phyloP scores from a whole-genome alignment of 306 rosid genomes.

The Prunus persica region Prunus_persica_NCBIv2 NC_034009.1:31587001-31587500 shows the following conservation, averaged over 20 bases:
- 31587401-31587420: background rate
- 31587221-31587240: background rate
- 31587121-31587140: conserved; percentile 26
- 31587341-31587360: background rate
- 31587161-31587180: conserved; percentile 32
- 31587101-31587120: conserved; percentile 32
- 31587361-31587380: background rate
- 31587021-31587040: conserved; percentile 40
- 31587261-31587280: too few relatives aligned
- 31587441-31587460: background rate
- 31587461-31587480: background rate
- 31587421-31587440: too few relatives aligned
- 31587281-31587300: too few relatives aligned
- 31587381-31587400: background rate
- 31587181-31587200: background rate
- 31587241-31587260: background rate
- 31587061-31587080: conserved; percentile 31
- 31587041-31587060: conserved; percentile 38
- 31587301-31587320: background rate
- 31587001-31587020: conserved; percentile 30
- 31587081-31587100: conserved; percentile 30
- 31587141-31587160: conserved; percentile 26
- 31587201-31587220: background rate
- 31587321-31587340: background rate
- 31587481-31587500: background rate